Evolutionary conservation across 2,329 filamentous ascomycete species (phyloP).

Genomic region (Cytospora leucostoma): DNA sequence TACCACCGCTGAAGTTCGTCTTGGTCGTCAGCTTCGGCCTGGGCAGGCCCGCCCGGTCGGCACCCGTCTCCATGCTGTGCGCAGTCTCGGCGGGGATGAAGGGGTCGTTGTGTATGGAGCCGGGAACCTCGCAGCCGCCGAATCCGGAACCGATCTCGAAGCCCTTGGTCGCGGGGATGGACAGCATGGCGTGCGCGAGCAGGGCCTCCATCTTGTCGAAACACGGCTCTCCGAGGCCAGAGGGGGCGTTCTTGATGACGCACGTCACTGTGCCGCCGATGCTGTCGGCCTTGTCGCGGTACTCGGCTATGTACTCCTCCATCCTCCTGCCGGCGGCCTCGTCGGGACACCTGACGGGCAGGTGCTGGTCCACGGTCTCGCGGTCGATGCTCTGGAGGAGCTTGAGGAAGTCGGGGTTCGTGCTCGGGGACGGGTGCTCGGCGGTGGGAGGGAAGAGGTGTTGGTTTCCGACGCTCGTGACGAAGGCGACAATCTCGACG

Average conservation of each 20-base stretch:
- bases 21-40: slow-evolving; percentile 73
- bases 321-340: slow-evolving; percentile 65
- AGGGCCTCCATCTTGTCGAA: slow-evolving; percentile 95
- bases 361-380: slow-evolving; percentile 74
- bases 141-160: slow-evolving; percentile 97
- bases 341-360: slow-evolving; percentile 87
- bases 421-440: slow-evolving; percentile 67
- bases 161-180: slow-evolving; percentile 91
- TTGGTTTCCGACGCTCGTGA: slow-evolving; percentile 78
- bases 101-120: slow-evolving; percentile 89
- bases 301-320: slow-evolving; percentile 76
- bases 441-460: slow-evolving; percentile 74
- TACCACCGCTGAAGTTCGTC: slow-evolving; percentile 93
- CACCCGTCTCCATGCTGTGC: slow-evolving; percentile 47
- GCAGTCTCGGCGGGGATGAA: slow-evolving; percentile 62
- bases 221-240: slow-evolving; percentile 86
- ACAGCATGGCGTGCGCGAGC: slow-evolving; percentile 91
- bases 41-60: slow-evolving; percentile 47
- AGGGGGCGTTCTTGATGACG: slow-evolving; percentile 82
- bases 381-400: slow-evolving; percentile 74
- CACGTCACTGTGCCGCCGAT: slow-evolving; percentile 96
- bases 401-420: slow-evolving; percentile 76
- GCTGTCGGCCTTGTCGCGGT: slow-evolving; percentile 77
- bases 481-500: slow-evolving; percentile 89
- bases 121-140: slow-evolving; percentile 79